Evolutionary conservation across 108 stramenopile species (phyloP).

Genomic region (Aureococcus anophagefferens): DNA sequence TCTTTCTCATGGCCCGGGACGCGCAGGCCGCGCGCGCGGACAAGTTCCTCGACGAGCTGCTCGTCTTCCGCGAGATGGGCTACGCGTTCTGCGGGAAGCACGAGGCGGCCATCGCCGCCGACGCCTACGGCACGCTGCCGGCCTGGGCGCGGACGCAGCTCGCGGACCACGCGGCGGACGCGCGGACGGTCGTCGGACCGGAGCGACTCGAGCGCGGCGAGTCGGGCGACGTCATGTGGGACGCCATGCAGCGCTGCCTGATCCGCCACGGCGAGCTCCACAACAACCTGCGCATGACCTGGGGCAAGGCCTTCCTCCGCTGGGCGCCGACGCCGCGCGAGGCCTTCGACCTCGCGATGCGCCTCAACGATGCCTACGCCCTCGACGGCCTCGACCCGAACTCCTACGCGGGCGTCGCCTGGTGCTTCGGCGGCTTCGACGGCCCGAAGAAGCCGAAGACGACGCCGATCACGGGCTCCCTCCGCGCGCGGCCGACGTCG

Average conservation of each 20-base stretch:
- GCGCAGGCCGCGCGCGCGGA: slow-evolving; percentile 21
- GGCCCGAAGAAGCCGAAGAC: too few species aligned
- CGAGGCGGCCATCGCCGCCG: slow-evolving; percentile 27
- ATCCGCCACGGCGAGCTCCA: slow-evolving; percentile 59
- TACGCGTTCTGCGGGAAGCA: slow-evolving; percentile 43
- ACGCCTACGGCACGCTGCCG: slow-evolving; percentile 28
- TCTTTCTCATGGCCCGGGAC: slow-evolving; percentile 46
- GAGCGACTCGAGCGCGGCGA: slow-evolving; percentile 14
- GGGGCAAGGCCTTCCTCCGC: slow-evolving; percentile 57
- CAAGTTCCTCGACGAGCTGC: slow-evolving; percentile 57
- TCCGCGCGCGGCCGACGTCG: too few species aligned
- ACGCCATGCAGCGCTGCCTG: slow-evolving; percentile 60
- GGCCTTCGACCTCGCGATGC: slow-evolving; percentile 30
- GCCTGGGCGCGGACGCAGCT: slow-evolving; percentile 25
- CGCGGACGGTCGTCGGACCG: background rate
- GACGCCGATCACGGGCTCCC: too few species aligned
- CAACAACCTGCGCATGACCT: slow-evolving; percentile 71
- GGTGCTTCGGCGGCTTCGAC: slow-evolving; percentile 65
- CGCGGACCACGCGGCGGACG: slow-evolving; percentile 6
- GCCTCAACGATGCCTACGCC: slow-evolving; percentile 61
- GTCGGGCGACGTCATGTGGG: slow-evolving; percentile 44
- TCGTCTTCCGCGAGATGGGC: slow-evolving; percentile 56
- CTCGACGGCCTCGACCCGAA: slow-evolving; percentile 65
- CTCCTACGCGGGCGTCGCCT: slow-evolving; percentile 55
- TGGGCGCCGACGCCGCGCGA: slow-evolving; percentile 26